Evolutionary conservation across 305 asterid species (phyloP), one percentile per base, ranked within the genome.

Genomic region (Nicotiana rustica): DNA sequence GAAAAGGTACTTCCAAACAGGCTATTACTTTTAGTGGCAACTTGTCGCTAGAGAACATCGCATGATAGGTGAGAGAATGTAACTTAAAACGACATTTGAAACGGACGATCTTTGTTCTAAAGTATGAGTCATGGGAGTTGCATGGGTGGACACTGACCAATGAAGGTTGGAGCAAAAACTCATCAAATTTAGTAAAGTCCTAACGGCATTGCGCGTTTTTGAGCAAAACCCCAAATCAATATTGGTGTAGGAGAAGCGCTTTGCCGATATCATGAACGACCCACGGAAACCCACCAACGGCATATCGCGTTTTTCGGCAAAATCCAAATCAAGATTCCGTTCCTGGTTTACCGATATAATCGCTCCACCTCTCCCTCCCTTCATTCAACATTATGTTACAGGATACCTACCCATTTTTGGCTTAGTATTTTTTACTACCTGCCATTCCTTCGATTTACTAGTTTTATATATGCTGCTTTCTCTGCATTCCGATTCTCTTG

Each of bases 401-500:
- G 52, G 52, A 8, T 44, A 44, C 52, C 2, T 44, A 8, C 52
- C 52, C 52, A 13, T 29, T 13, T 29, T 12, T 61, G 67, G 33
- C 67, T 19, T n/a, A 1, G 52, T 35, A 36, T 67, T 10, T 67
- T 47, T 35, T 41, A 7, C 49, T 33, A 2, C 52, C 52, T 44
- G 52, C 13, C 52, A 41, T 44, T 60, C 10, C 29, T 21, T 60
- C 10, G 12, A 31, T 18, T 73, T 73, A 73, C 79, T 73, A 73
- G 25, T 21, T 49, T 25, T 71, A 6, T 14, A 64, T 61, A 0
- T 21, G 65, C 68, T 21, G 36, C 33, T 78, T 60, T 60, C 69
- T 47, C 21, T 21, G 35, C 60, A 62, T 79, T 79, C 36, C 82
- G 15, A 31, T 35, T 57, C 57, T 75, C 19, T 73, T 75, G 3